Evolutionary conservation across 139 green algal species (phyloP), one percentile per base, ranked within the genome.

Genomic region (Pleodorina starrii): DNA sequence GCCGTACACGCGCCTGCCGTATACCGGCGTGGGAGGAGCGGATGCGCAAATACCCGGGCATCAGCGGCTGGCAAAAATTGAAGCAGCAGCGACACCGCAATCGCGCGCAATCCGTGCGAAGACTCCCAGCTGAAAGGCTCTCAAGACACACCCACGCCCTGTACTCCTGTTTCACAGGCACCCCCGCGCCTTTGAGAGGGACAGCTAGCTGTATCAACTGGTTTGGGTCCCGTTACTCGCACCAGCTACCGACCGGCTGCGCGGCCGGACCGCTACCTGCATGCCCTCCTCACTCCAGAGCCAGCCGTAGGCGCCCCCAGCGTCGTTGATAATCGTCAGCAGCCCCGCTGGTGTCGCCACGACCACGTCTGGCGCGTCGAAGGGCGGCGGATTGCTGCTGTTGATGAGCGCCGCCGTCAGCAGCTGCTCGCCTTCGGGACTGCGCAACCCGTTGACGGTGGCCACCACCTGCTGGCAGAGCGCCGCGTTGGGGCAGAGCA

Each of bases 401-500:
- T 94, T 95, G 38, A 97, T 90, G 25, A 42, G 66, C 19, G 91
- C 91, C 11, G 93, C 92, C 0, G 46, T 87, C 10, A 94, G 38
- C 59, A 97, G 84, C 3, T 90, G 92, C 43, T 85, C 29, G 2
- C 93, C 94, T 29, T 71, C 44, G 0, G 82, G 27, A 68, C 80
- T 74, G 0, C 66, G 84, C 69, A 97, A 78, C 0, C 79, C 12
- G 11, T 81, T 46, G 16, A 90, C 90, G 36, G 68, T 38, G 11
- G 84, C 84, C 5, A 85, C 79, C 23, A 99, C 95, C 89, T 99
- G 97, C 27, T 96, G 85, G 92, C 96, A 98, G 1, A 99, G 92
- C 32, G 95, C 91, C 12, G 88, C 80, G 85, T 98, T 99, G 79
- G 97, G 96, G 90, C 95, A 98, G n/a, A 99, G 93, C 27, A 99